A percentile compares a stretch with the other conserved stretches of the same genome.
phyloP scores from a whole-genome alignment of 305 asterid genomes.

The Rubia occidens region DNA sequence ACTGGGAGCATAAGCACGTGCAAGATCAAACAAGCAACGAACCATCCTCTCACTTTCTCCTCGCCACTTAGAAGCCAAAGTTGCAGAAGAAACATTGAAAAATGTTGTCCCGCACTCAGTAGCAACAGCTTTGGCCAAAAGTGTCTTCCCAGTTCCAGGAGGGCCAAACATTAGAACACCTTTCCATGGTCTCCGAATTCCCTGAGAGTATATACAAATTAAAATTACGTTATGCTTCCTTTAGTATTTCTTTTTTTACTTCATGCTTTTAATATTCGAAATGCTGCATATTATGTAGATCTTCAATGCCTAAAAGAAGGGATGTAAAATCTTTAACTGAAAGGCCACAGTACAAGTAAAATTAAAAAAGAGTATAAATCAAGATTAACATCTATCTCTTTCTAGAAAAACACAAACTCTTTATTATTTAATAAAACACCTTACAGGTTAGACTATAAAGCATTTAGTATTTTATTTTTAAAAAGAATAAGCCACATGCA shows the following conservation, averaged over 20 bases:
- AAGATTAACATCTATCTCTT: not conserved
- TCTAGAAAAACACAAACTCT: not conserved
- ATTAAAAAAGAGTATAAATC: not conserved
- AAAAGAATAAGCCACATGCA: not conserved
- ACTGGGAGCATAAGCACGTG: slow-evolving; percentile 96
- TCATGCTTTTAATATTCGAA: not conserved
- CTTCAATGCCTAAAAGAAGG: slow-evolving; percentile 3
- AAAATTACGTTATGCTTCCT: slow-evolving; percentile 6
- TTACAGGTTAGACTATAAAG: not conserved
- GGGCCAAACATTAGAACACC: slow-evolving; percentile 99
- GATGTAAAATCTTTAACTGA: not conserved
- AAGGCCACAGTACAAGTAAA: not conserved
- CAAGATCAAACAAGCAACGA: slow-evolving; percentile 87
- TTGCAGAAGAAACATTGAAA: slow-evolving; percentile 92
- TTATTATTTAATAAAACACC: not conserved
- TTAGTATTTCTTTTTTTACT: not conserved
- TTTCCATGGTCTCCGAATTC: slow-evolving; percentile 97
- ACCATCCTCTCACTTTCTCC: slow-evolving; percentile 96
- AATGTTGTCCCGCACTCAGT: slow-evolving; percentile 98
- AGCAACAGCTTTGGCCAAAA: slow-evolving; percentile 96
- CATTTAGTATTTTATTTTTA: not conserved
- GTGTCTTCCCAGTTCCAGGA: slow-evolving; percentile 98
- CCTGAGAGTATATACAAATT: slow-evolving; percentile 39
- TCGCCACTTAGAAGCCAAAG: slow-evolving; percentile 89
- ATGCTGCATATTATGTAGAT: slow-evolving; percentile 1